Conservation (phyloP, 208 protist species). For the Crithidia brevicula region DNA sequence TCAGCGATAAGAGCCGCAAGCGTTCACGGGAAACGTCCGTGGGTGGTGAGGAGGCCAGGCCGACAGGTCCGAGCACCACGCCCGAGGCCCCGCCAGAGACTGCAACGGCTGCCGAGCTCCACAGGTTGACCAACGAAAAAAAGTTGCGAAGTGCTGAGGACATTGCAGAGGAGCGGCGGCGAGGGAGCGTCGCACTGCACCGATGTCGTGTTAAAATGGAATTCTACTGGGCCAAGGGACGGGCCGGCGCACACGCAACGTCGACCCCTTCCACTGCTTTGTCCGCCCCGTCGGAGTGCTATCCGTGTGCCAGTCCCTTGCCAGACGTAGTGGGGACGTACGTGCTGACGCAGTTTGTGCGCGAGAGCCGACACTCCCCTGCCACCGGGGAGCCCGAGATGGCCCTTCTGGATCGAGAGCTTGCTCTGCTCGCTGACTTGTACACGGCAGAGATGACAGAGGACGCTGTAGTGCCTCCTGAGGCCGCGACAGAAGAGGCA, state of each 20-base stretch:
- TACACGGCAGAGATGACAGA: neutral
- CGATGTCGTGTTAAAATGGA: slow-evolving; percentile 7
- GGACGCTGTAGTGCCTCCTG: no score
- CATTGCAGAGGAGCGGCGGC: slow-evolving; percentile 16
- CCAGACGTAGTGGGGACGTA: slow-evolving; percentile 12
- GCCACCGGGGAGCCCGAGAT: slow-evolving; percentile 33
- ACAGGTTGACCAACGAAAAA: no score
- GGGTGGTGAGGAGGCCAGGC: neutral
- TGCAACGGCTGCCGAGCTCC: neutral
- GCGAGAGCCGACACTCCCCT: neutral
- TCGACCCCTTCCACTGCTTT: neutral
- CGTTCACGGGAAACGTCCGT: slow-evolving; percentile 7
- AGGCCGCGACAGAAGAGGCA: no score
- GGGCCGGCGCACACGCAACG: no score
- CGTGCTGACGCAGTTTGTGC: slow-evolving; percentile 10
- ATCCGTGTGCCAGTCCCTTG: no score
- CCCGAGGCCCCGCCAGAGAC: neutral
- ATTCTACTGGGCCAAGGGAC: slow-evolving; percentile 13
- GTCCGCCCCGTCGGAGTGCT: no score
- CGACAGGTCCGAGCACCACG: neutral
- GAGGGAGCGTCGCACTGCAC: slow-evolving; percentile 16
- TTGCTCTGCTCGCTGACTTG: slow-evolving; percentile 9
- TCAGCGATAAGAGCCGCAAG: neutral
- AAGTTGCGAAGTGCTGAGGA: slow-evolving; percentile 15
- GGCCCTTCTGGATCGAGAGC: slow-evolving; percentile 22